phyloP scores from a whole-genome alignment of 177 flowering plant species.

The Tripterygium wilfordii region DNA sequence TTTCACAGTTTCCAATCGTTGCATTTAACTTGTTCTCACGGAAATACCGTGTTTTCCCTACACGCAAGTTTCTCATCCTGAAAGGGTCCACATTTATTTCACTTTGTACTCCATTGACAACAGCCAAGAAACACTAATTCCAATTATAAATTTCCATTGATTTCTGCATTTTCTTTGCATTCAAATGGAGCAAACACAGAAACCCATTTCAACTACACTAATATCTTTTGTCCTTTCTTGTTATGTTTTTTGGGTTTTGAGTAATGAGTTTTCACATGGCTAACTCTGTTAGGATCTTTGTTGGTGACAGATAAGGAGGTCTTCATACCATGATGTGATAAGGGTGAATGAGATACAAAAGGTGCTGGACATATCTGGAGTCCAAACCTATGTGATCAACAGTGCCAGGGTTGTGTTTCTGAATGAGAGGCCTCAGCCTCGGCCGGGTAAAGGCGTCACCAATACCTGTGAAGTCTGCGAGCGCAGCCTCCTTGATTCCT shows the following conservation, averaged over 20 bases:
- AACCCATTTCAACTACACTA: no score
- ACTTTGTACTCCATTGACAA: no score
- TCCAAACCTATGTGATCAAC: constrained; percentile 86
- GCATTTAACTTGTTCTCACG: no score
- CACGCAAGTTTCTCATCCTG: no score
- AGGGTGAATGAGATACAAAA: constrained; percentile 83
- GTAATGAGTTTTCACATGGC: constrained; percentile 1
- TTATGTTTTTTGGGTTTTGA: background rate
- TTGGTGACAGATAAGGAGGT: constrained; percentile 66
- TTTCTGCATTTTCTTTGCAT: constrained; percentile 1
- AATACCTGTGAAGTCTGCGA: constrained; percentile 86
- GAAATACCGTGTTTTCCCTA: no score
- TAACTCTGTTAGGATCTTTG: background rate
- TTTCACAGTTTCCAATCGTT: no score
- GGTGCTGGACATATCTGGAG: constrained; percentile 66
- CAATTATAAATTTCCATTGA: no score
- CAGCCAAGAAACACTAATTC: no score
- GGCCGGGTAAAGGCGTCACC: constrained; percentile 90
- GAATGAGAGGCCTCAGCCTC: constrained; percentile 82
- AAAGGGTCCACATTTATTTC: no score
- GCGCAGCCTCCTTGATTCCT: constrained; percentile 79
- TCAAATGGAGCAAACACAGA: background rate
- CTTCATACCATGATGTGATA: constrained; percentile 90
- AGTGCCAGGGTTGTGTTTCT: constrained; percentile 81
- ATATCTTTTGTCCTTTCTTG: no score